Evolutionary conservation across 2,329 filamentous ascomycete genomes (phyloP).

Genomic region (Orbilia ellipsospora): DNA sequence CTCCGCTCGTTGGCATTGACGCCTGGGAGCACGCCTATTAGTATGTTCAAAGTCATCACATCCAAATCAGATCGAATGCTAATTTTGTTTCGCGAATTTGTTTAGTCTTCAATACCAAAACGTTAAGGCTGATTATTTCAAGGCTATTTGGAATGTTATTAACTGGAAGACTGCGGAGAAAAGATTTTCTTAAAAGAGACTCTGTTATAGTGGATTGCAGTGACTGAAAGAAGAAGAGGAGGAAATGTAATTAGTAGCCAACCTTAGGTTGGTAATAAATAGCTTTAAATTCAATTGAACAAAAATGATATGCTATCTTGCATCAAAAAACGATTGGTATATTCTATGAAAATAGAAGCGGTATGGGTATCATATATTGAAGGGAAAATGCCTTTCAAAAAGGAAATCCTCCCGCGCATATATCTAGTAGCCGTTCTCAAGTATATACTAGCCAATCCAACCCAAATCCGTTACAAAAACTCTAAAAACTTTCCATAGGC

Average conservation of each 20-base stretch:
- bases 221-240: not conserved
- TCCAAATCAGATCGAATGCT: not conserved
- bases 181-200: conserved; percentile 29
- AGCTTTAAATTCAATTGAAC: not conserved
- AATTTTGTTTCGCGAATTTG: no score
- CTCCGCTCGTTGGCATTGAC: conserved; percentile 87
- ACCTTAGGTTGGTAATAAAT: not conserved
- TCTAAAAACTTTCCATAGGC: conserved; percentile 30
- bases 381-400: not conserved
- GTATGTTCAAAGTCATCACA: conserved; percentile 63
- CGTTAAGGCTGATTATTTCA: conserved; percentile 95
- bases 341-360: no score
- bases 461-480: not conserved
- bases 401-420: not conserved
- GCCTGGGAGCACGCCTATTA: conserved; percentile 98
- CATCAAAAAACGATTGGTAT: no score
- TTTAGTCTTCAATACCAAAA: conserved; percentile 88
- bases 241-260: not conserved
- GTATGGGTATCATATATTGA: not conserved
- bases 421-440: no score
- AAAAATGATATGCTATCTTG: not conserved
- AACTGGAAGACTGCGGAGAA: conserved; percentile 87
- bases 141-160: conserved; percentile 90
- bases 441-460: not conserved
- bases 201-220: not conserved